These are phyloP conservation scores for Globisporangium splendens DNA, from an alignment of 352 stramenopile species.

Conservation along the genomic window DNA sequence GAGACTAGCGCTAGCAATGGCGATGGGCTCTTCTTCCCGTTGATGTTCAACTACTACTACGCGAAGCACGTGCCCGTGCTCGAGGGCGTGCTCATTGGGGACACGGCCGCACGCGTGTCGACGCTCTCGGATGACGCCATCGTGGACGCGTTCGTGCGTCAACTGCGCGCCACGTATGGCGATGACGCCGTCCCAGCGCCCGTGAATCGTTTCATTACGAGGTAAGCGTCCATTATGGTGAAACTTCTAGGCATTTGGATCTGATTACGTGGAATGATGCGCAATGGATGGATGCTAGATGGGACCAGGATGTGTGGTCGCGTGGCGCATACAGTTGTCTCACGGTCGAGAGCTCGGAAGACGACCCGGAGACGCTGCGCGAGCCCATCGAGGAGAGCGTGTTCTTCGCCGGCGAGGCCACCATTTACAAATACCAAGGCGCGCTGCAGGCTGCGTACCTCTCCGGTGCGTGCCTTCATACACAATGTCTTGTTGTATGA, in stretches of 20 bases:
- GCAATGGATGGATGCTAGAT: slow-evolving; percentile 23
- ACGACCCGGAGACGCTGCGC: slow-evolving; percentile 51
- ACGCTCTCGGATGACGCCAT: slow-evolving; percentile 41
- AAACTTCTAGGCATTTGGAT: neutral
- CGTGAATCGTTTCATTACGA: slow-evolving; percentile 46
- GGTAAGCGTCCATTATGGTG: slow-evolving; percentile 14
- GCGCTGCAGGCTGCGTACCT: slow-evolving; percentile 64
- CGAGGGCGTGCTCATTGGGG: slow-evolving; percentile 50
- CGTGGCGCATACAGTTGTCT: slow-evolving; percentile 62
- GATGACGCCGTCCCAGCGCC: slow-evolving; percentile 26
- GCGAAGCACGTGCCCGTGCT: slow-evolving; percentile 51
- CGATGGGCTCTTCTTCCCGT: slow-evolving; percentile 33
- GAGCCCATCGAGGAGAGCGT: slow-evolving; percentile 34
- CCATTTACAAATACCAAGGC: slow-evolving; percentile 62
- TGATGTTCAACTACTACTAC: slow-evolving; percentile 60
- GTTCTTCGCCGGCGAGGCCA: slow-evolving; percentile 69
- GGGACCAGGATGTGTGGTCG: slow-evolving; percentile 56
- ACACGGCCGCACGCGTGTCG: slow-evolving; percentile 33
- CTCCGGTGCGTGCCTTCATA: slow-evolving; percentile 21
- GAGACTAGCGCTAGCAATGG: slow-evolving; percentile 3
- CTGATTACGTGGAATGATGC: neutral
- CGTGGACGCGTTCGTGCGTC: slow-evolving; percentile 33
- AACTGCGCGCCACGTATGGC: slow-evolving; percentile 47
- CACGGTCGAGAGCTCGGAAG: slow-evolving; percentile 50
- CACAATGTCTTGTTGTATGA: no score